These are phyloP conservation scores for Phytophthora citrophthora DNA, from an alignment of 352 stramenopile genomes.

Conservation along the genomic window DNA sequence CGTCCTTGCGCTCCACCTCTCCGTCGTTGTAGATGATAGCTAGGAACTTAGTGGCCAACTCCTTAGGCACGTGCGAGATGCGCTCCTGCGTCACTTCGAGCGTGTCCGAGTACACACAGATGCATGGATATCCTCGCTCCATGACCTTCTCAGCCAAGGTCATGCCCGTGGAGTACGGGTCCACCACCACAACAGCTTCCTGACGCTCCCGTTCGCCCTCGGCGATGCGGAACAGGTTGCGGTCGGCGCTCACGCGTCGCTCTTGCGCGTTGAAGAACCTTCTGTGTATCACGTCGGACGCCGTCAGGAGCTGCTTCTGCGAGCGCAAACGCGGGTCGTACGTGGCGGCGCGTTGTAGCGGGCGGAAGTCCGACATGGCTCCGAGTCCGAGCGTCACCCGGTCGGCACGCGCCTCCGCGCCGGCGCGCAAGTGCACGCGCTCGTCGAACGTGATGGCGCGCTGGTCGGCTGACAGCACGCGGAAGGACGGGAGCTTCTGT, in stretches of 20 bases:
- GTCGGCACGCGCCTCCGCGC: slow-evolving; percentile 18
- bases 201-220: slow-evolving; percentile 41
- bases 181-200: slow-evolving; percentile 92
- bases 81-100: slow-evolving; percentile 76
- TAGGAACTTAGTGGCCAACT: slow-evolving; percentile 58
- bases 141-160: slow-evolving; percentile 90
- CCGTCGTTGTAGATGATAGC: slow-evolving; percentile 81
- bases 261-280: slow-evolving; percentile 88
- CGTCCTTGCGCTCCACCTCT: slow-evolving; percentile 34
- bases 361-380: slow-evolving; percentile 71
- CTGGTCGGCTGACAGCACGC: slow-evolving; percentile 71
- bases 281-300: slow-evolving; percentile 79
- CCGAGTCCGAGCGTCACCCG: slow-evolving; percentile 58
- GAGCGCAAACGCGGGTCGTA: slow-evolving; percentile 76
- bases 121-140: slow-evolving; percentile 83
- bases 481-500: slow-evolving; percentile 45
- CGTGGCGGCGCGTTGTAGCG: slow-evolving; percentile 77
- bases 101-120: slow-evolving; percentile 84
- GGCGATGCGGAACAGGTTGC: slow-evolving; percentile 68
- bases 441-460: slow-evolving; percentile 86
- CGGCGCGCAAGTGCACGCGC: slow-evolving; percentile 64
- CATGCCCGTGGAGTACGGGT: slow-evolving; percentile 95
- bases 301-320: slow-evolving; percentile 66
- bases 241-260: slow-evolving; percentile 49
- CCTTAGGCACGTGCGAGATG: slow-evolving; percentile 66